Evolutionary conservation across 768 basidiomycete species (phyloP).

Genomic region (Macrolepiota dolichaula): DNA sequence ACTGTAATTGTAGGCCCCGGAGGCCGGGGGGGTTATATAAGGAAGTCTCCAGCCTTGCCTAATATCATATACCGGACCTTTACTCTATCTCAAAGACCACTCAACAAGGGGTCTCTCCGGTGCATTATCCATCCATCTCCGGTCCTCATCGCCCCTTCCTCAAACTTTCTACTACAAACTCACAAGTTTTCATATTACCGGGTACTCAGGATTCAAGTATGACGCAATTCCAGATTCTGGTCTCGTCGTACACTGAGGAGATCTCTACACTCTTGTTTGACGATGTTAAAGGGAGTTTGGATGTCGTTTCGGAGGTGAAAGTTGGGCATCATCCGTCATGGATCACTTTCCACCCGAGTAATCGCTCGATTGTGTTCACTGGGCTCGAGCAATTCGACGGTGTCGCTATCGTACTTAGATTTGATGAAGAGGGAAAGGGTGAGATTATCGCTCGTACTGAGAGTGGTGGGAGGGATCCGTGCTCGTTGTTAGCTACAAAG

Average conservation of each 20-base stretch:
- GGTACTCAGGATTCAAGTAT: background rate
- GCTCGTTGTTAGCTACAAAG: slow-evolving; percentile 56
- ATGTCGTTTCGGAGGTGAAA: slow-evolving; percentile 36
- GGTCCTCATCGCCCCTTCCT: background rate
- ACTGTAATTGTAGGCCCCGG: background rate
- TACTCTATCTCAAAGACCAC: background rate
- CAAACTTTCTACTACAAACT: background rate
- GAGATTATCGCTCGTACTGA: slow-evolving; percentile 43
- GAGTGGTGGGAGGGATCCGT: slow-evolving; percentile 62
- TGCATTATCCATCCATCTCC: background rate
- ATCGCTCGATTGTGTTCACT: slow-evolving; percentile 58
- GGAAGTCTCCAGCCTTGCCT: slow-evolving; percentile 3
- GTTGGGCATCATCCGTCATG: slow-evolving; percentile 74
- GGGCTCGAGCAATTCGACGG: slow-evolving; percentile 70
- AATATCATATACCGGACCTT: slow-evolving; percentile 1
- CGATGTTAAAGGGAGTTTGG: slow-evolving; percentile 40
- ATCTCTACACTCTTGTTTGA: slow-evolving; percentile 67
- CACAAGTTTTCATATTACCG: background rate
- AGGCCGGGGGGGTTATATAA: slow-evolving; percentile 10
- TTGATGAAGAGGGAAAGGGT: slow-evolving; percentile 50
- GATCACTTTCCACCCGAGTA: slow-evolving; percentile 60
- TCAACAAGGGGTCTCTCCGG: background rate
- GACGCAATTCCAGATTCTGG: slow-evolving; percentile 49
- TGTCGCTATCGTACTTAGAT: slow-evolving; percentile 54
- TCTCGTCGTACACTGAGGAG: slow-evolving; percentile 61